Evolutionary conservation across 2,329 filamentous ascomycete genomes (phyloP), one percentile per base, ranked within the genome.

Genomic region (Penicillium sp.): DNA sequence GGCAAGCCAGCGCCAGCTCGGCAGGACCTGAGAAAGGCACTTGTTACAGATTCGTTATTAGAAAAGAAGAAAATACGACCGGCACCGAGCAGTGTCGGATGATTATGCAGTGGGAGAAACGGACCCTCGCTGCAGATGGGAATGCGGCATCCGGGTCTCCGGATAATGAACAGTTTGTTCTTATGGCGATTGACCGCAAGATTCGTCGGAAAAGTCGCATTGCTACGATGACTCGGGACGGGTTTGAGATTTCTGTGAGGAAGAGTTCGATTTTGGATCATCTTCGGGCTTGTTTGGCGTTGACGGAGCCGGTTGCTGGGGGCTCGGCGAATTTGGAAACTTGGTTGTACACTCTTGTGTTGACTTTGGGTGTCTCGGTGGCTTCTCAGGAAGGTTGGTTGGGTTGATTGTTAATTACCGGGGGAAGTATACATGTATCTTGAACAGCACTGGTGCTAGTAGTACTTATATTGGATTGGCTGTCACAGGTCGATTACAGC

Each of bases 291-390:
- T 66, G 65, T 48, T 50, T 62, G 51, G 53, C 55, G 29, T 49
- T 66, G 34, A 58, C 57, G 13, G 53, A 44, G 44, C 57, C 62
- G 16, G 22, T 54, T 32, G 52, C 43, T 40, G 34, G 22, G 52
- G 39, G 5, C 48, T 57, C 62, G 14, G 50, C 63, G 51, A 40
- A 50, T 29, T 54, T 70, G 45, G 60, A 69, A 16, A 58, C 53
- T 29, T 61, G 53, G 61, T 37, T 74, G 42, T 65, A 71, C 58
- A 70, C 69, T 18, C 50, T 66, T 10, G 59, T 72, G 49, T 58
- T 74, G 52, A 65, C 69, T 34, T 40, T 72, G 56, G 67, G 72
- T 29, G 60, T 68, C 2, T 67, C 68, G 57, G 62, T 73, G 47
- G 66, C 66, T 18, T 58, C 62, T 53, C 53, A 63, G 39, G 65